phyloP scores from a whole-genome alignment of 306 rosid species.

The Malus orientalis region DNA sequence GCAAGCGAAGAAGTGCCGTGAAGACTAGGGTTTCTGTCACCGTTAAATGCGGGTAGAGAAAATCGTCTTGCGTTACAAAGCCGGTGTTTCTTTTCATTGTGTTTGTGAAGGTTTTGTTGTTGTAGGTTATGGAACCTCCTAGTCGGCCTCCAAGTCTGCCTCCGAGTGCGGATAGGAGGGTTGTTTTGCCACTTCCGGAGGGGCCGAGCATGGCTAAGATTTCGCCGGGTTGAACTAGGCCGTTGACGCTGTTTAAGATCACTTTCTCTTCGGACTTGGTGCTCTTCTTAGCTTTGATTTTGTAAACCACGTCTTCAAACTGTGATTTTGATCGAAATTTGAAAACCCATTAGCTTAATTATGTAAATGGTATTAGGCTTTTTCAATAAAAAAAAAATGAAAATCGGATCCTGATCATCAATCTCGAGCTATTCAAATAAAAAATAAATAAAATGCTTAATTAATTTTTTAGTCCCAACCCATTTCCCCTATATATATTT shows the following conservation, averaged over 20 bases:
- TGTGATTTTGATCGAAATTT: neutral
- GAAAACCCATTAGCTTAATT: neutral
- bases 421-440: neutral
- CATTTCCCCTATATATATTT: neutral
- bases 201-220: conserved; percentile 83
- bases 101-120: conserved; percentile 37
- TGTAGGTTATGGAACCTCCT: conserved; percentile 37
- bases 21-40: conserved; percentile 61
- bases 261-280: conserved; percentile 26
- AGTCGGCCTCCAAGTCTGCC: conserved; percentile 47
- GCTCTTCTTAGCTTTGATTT: conserved; percentile 26
- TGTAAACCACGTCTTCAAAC: conserved; percentile 56
- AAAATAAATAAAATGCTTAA: too few species aligned
- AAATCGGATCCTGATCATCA: neutral
- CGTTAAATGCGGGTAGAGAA: conserved; percentile 54
- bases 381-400: neutral
- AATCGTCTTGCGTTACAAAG: conserved; percentile 74
- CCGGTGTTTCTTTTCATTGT: conserved; percentile 48
- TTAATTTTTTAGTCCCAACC: neutral
- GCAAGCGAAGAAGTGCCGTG: conserved; percentile 66
- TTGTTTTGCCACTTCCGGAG: conserved; percentile 85
- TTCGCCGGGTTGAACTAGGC: conserved; percentile 64
- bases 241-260: conserved; percentile 49
- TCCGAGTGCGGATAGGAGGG: conserved; percentile 61
- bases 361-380: neutral